Evolutionary conservation across 1,139 yeast species (phyloP), one percentile per base, ranked within the genome.

Genomic region (Wickerhamomyces sp.): DNA sequence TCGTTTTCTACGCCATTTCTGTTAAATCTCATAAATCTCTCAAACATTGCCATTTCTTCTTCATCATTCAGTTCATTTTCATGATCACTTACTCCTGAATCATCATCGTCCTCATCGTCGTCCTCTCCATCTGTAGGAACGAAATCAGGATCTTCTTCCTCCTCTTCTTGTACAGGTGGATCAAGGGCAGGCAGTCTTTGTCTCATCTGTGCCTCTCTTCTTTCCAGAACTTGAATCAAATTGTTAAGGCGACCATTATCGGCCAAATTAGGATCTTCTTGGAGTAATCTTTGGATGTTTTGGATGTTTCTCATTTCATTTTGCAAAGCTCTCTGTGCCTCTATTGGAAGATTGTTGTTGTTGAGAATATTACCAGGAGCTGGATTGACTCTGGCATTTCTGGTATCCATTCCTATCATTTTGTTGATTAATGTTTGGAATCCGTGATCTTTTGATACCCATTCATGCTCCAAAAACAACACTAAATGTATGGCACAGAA

Each of bases 381-480:
- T 58, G 58, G 36, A 52, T 54, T 28, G 49, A 44, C 25, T 43
- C 54, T 38, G 40, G 48, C 26, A 51, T 33, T 28, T 46, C 47
- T 40, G 8, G 39, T 42, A 26, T 72, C 75, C 42, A 70, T 68
- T 5, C 88, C 88, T 32, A 81, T 70, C 40, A 68, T 71, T 40
- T 66, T 72, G 36, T 68, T 52, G 17, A 81, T 61, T 50, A 79
- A 61, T 51, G 73, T 77, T 26, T 64, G 56, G 52, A 78, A 80
- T 0, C 85, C 85, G 31, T 77, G 77, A 52, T 82, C 91, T 36
- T 78, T 62, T 1, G 75, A 73, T n/a, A 82, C 81, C 76, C 83
- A 77, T 49, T 80, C 88, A 51, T 78, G 82, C 42, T 73, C 78
- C 27, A 77, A 64, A 50, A 75, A 74, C 8, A 76, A 43, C 3